These are phyloP conservation scores for Zoysia pacifica DNA, from an alignment of 176 grass and related monocot genomes.

Conservation along the genomic window DNA sequence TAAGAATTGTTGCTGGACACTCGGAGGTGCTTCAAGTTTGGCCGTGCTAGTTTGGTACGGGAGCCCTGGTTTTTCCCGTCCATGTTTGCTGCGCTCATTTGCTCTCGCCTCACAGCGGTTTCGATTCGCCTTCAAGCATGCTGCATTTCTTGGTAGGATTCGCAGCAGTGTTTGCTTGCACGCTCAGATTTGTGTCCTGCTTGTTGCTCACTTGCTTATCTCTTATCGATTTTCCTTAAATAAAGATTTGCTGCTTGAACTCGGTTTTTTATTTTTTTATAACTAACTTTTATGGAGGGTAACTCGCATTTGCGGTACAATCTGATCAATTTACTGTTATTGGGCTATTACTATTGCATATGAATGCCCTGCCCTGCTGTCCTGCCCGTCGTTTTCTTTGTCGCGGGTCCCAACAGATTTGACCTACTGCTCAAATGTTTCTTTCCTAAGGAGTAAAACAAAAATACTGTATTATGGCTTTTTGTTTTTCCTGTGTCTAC, in stretches of 20 bases:
- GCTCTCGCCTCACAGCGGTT: neutral
- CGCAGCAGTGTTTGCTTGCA: neutral
- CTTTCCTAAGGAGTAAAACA: neutral
- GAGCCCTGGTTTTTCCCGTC: neutral
- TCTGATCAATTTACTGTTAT: conserved; percentile 19
- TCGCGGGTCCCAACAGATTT: conserved; percentile 18
- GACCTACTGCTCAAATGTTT: neutral
- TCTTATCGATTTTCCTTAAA: too few relatives aligned
- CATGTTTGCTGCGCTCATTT: neutral
- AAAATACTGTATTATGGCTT: neutral
- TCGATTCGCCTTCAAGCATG: conserved; percentile 19
- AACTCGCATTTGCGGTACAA: conserved; percentile 13
- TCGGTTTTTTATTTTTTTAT: too few relatives aligned
- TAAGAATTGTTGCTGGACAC: neutral
- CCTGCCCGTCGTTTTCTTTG: conserved; percentile 31
- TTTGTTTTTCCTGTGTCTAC: neutral
- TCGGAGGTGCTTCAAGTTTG: conserved; percentile 3
- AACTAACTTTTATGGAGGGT: neutral
- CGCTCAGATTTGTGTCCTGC: conserved; percentile 24
- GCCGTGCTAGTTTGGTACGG: neutral
- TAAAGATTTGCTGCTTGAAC: too few relatives aligned
- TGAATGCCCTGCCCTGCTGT: conserved; percentile 18
- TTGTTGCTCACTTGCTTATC: neutral
- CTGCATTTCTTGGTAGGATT: neutral
- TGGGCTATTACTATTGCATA: conserved; percentile 9